Base-by-base conservation (phyloP, 169 alveolate species). In the Plasmodium inui region DNA sequence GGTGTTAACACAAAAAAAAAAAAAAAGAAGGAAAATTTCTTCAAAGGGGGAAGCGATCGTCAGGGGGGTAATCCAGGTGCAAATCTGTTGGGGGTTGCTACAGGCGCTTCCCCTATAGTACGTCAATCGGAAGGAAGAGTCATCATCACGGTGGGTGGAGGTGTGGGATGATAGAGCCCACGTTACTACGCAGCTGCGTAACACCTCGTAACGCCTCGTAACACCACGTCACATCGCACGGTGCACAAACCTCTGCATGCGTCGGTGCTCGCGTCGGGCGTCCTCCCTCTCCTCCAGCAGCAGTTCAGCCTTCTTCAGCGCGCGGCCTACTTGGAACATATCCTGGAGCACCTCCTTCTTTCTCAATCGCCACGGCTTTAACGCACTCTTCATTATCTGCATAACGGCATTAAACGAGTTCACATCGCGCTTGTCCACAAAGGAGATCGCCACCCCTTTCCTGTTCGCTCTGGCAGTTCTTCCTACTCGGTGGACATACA, bases 381-480 rank as follows among this genome's bases (percentile, higher is more conserved):
- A 82, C 71, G 86, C 96, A 50, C 94, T 79, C 46, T 95, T 90
- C 92, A 96, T 90, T 9, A 86, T 85, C 73, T 92, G 67, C 92
- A 97, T 98, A 22, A 97, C 96, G n/a, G 84, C 37, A 81, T 97
- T 95, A 37, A 97, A 95, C 79, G 96, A 95, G 5, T 93, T 96
- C 3, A 98, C 97, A 81, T 98, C 99, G n/a, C 95, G 94, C 92
- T 98, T 96, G 83, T 99, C 99, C 1, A 98, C 97, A 34, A 98
- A 95, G 26, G 98, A 96, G 0, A 98, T 96, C 17, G 99, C 98
- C 61, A 97, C 95, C 12, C 99, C 99, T 61, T 98, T 96, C 85
- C 98, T 98, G 70, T 99, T 99, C 10, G 99, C 99, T 94, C 99
- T 96, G 4, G 99, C 99, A 3, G 99, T 98, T 92, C 99, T 95